Conservation (phyloP, 345 rosid genomes). For the Barbarea vulgaris region DNA sequence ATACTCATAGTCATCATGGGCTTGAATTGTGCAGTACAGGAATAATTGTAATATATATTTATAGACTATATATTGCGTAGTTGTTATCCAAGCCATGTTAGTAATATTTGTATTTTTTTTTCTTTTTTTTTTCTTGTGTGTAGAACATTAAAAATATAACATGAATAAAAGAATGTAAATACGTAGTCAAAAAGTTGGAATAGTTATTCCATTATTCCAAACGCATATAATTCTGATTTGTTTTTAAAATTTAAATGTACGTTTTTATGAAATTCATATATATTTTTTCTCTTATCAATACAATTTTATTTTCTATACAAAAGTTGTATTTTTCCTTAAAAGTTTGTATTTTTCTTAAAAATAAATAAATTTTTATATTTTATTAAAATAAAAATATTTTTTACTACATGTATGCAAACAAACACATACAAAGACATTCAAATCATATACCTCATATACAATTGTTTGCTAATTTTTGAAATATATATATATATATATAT, state of each 20-base stretch:
- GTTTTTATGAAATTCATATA: not conserved
- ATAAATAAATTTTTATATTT: not conserved
- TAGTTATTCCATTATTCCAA: not conserved
- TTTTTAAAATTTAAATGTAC: not conserved
- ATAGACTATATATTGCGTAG: not conserved
- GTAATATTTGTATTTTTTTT: not conserved
- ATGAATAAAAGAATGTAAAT: not conserved
- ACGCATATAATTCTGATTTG: not conserved
- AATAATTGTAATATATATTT: not conserved
- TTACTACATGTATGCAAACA: not conserved
- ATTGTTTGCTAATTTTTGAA: not conserved
- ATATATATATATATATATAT: too few relatives aligned
- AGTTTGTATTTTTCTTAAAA: too few relatives aligned
- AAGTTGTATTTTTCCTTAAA: too few relatives aligned
- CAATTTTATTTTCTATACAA: too few relatives aligned
- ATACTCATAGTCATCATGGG: slow-evolving; percentile 23
- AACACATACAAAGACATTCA: not conserved
- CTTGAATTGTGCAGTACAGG: not conserved
- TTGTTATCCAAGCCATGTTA: not conserved
- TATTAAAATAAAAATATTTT: not conserved
- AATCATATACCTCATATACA: not conserved
- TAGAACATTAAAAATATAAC: not conserved
- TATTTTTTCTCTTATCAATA: too few relatives aligned
- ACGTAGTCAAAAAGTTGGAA: not conserved
- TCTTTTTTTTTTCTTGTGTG: not conserved